These are phyloP conservation scores for Diaporthe velutina DNA, from an alignment of 2,329 filamentous ascomycete species.

Conservation along the genomic window DNA sequence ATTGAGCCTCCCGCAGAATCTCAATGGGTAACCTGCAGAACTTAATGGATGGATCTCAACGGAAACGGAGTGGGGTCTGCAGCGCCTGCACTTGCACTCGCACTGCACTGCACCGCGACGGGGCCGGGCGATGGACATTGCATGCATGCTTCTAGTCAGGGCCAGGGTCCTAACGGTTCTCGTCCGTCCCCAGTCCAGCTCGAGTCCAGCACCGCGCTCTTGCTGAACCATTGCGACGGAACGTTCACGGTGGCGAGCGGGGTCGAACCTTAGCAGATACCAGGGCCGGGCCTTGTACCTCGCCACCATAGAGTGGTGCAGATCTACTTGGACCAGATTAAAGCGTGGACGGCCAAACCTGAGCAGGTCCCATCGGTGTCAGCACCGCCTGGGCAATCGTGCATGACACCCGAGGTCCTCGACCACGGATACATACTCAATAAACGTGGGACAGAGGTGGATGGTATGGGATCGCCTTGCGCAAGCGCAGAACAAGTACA, in stretches of 20 bases:
- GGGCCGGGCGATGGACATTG: constrained; percentile 1
- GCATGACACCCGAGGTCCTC: neutral
- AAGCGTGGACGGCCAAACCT: neutral
- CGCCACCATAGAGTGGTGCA: neutral
- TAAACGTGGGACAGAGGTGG: neutral
- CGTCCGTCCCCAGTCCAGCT: constrained; percentile 9
- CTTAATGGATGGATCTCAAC: neutral
- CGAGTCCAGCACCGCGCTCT: neutral
- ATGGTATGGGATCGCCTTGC: neutral
- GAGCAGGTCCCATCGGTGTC: neutral
- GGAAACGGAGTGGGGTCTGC: neutral
- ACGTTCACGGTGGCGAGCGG: constrained; percentile 14
- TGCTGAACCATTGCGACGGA: constrained; percentile 14
- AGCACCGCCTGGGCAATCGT: neutral
- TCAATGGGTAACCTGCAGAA: too few species aligned
- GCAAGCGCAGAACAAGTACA: constrained; percentile 2
- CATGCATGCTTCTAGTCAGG: constrained; percentile 14
- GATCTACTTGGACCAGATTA: neutral
- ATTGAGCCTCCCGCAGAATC: too few species aligned
- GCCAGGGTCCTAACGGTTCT: constrained; percentile 6
- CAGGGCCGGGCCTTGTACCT: neutral
- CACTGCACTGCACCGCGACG: constrained; percentile 5
- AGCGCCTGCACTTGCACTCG: neutral
- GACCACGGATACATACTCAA: neutral
- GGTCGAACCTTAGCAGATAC: neutral